phyloP scores from a whole-genome alignment of 148 eudicot species.

The Rhododendron ovatum region DNA sequence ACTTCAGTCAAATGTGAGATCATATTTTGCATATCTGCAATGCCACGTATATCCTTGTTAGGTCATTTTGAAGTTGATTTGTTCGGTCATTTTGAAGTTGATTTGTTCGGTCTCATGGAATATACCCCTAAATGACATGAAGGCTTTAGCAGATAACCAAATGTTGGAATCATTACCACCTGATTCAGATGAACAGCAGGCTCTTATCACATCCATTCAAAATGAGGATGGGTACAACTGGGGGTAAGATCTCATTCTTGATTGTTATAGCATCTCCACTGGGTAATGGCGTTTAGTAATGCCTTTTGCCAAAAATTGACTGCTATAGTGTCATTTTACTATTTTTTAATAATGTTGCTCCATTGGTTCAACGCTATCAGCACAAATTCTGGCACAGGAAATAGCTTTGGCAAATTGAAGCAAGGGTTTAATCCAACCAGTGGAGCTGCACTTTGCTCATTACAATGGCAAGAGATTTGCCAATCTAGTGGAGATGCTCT shows the following conservation, averaged over 20 bases:
- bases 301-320: neutral
- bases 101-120: neutral
- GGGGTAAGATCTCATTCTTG: constrained; percentile 53
- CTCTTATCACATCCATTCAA: constrained; percentile 68
- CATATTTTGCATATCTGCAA: neutral
- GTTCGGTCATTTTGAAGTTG: neutral
- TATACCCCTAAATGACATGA: neutral
- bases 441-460: neutral
- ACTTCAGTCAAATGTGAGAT: constrained; percentile 1
- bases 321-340: neutral
- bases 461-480: neutral
- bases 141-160: constrained; percentile 50
- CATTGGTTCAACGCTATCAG: neutral
- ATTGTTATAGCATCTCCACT: neutral
- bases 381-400: neutral
- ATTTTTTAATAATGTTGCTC: neutral
- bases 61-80: neutral
- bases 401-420: neutral
- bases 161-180: constrained; percentile 66
- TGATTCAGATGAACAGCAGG: constrained; percentile 95
- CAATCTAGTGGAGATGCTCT: neutral
- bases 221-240: constrained; percentile 89
- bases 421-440: neutral
- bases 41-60: neutral
- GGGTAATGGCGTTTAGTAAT: neutral